phyloP scores from a whole-genome alignment of 1,284 basidiomycete genomes.

The Sporisorium scitamineum region DNA sequence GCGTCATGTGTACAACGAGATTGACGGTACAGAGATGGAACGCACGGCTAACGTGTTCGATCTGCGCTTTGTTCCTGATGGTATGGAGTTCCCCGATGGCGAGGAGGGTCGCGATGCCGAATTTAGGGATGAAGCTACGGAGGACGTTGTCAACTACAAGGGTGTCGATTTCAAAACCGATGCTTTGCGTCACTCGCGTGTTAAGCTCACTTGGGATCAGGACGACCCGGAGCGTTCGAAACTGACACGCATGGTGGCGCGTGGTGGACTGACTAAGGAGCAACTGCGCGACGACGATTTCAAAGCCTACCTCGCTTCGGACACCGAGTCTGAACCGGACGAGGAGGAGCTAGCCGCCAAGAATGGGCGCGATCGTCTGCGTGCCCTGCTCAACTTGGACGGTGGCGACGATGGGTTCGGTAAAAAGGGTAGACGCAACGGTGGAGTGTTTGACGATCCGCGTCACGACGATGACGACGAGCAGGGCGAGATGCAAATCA shows the following conservation, averaged over 20 bases:
- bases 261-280: conserved; percentile 46
- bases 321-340: conserved; percentile 54
- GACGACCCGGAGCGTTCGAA: conserved; percentile 91
- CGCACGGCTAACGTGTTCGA: conserved; percentile 97
- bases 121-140: conserved; percentile 76
- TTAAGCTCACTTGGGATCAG: conserved; percentile 98
- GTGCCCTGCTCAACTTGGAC: conserved; percentile 60
- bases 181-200: conserved; percentile 95
- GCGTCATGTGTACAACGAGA: conserved; percentile 83
- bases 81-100: conserved; percentile 82
- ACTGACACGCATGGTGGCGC: conserved; percentile 71
- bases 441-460: conserved; percentile 57
- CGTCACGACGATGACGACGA: conserved; percentile 46
- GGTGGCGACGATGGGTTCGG: conserved; percentile 38
- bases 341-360: conserved; percentile 40
- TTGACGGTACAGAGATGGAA: conserved; percentile 95
- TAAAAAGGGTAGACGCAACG: conserved; percentile 31
- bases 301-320: conserved; percentile 66
- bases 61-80: conserved; percentile 76
- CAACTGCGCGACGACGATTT: conserved; percentile 66
- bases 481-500: conserved; percentile 61
- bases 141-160: conserved; percentile 77
- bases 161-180: conserved; percentile 93
- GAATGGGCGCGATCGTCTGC: conserved; percentile 47
- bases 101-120: conserved; percentile 82